Conservation (phyloP, 768 basidiomycete genomes). For the Mycena rebaudengoi region DNA sequence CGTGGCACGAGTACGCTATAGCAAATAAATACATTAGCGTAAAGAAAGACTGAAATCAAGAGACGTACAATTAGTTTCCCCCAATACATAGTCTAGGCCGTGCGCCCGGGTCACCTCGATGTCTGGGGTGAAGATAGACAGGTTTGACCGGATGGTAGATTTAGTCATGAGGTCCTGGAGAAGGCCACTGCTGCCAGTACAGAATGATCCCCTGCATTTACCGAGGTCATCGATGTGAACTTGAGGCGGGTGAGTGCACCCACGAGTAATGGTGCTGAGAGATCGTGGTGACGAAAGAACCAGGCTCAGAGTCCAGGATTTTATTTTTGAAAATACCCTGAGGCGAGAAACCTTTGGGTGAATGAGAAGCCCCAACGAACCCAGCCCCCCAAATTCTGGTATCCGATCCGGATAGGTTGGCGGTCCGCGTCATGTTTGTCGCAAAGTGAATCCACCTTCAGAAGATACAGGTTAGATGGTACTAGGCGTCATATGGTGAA, state of each 20-base stretch:
- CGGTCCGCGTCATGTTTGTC: constrained; percentile 52
- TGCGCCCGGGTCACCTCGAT: constrained; percentile 55
- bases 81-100: constrained; percentile 66
- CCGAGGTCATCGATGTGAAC: constrained; percentile 14
- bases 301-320: constrained; percentile 56
- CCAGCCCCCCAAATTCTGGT: constrained; percentile 58
- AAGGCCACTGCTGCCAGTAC: constrained; percentile 58
- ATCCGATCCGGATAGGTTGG: constrained; percentile 46
- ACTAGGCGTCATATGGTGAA: not conserved
- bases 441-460: constrained; percentile 66
- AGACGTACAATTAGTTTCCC: constrained; percentile 71
- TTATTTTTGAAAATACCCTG: constrained; percentile 63
- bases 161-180: constrained; percentile 76
- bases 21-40: no score
- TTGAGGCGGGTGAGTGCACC: constrained; percentile 27
- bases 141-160: constrained; percentile 61
- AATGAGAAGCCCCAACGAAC: constrained; percentile 60
- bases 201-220: constrained; percentile 68
- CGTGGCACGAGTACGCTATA: no score
- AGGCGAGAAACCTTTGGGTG: constrained; percentile 62
- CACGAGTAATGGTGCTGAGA: constrained; percentile 58
- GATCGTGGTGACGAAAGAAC: constrained; percentile 62
- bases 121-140: constrained; percentile 60
- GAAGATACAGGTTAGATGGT: not conserved
- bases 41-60: no score